Conservation (phyloP, 225 moss, liverwort and hornwort species). For the Neckera pumila region DNA sequence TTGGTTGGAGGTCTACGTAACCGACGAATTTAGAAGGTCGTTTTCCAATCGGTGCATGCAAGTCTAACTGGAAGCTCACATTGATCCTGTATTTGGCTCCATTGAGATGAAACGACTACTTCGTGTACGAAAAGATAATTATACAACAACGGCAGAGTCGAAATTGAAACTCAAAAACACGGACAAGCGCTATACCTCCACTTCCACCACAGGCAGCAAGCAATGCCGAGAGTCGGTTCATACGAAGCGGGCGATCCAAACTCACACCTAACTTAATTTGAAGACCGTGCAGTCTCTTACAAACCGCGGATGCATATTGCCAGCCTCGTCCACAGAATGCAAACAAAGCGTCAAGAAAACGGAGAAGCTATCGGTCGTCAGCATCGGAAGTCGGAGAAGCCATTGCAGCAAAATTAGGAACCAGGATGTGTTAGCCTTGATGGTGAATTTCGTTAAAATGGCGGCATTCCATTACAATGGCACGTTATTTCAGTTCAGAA, state of each 20-base stretch:
- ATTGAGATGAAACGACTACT: not conserved
- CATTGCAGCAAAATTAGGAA: not conserved
- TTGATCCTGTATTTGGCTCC: not conserved
- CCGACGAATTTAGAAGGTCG: not conserved
- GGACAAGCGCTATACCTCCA: not conserved
- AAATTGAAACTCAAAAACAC: not conserved
- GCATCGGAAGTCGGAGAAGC: not conserved
- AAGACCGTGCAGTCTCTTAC: no score
- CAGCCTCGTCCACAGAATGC: not conserved
- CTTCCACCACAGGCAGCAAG: not conserved
- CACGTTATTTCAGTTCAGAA: no score
- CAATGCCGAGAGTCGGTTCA: not conserved
- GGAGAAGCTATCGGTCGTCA: not conserved
- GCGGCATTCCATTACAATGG: not conserved
- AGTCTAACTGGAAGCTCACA: not conserved
- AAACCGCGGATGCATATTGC: not conserved
- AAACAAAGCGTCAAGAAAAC: not conserved
- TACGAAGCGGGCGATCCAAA: not conserved
- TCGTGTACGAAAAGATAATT: not conserved
- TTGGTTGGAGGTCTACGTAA: no score
- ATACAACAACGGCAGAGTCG: not conserved
- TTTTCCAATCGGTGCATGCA: not conserved
- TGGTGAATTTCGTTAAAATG: no score
- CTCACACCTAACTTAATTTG: not conserved
- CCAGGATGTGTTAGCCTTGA: not conserved